Evolutionary conservation across 2,329 filamentous ascomycete species (phyloP).

Genomic region (Aspergillus persii): DNA sequence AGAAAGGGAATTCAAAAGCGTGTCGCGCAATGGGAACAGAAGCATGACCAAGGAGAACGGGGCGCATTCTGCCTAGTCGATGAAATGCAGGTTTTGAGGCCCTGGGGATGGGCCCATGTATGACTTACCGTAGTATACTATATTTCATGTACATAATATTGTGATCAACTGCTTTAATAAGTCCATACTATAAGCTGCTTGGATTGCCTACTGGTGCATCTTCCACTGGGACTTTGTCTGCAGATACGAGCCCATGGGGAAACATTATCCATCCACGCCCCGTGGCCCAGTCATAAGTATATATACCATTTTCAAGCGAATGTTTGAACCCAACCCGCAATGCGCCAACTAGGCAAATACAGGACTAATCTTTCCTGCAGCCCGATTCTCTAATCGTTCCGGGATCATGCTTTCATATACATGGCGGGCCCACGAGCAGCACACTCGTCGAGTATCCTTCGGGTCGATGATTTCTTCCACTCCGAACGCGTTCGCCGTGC

Average conservation of each 20-base stretch:
- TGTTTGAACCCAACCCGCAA: not conserved
- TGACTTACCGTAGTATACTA: not conserved
- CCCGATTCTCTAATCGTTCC: conserved; percentile 46
- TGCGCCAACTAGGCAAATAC: conserved; percentile 44
- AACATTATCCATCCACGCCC: not conserved
- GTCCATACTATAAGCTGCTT: too few species aligned
- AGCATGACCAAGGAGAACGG: conserved; percentile 30
- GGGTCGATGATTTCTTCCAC: conserved; percentile 66
- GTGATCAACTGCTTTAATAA: not conserved
- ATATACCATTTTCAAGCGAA: too few species aligned
- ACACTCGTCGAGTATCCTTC: conserved; percentile 55
- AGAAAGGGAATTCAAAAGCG: not conserved
- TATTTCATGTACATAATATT: not conserved
- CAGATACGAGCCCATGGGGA: too few species aligned
- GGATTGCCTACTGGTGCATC: too few species aligned
- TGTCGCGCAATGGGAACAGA: not conserved
- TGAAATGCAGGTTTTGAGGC: conserved; percentile 40
- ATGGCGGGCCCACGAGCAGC: conserved; percentile 56
- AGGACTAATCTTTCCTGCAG: conserved; percentile 43
- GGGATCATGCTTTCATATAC: conserved; percentile 55
- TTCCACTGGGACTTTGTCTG: too few species aligned
- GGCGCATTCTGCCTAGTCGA: conserved; percentile 56
- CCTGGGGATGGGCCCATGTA: conserved; percentile 10
- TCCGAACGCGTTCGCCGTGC: conserved; percentile 63
- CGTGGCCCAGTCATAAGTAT: not conserved